Base-by-base conservation (phyloP, 306 rosid genomes). In the Castanea mollissima region DNA sequence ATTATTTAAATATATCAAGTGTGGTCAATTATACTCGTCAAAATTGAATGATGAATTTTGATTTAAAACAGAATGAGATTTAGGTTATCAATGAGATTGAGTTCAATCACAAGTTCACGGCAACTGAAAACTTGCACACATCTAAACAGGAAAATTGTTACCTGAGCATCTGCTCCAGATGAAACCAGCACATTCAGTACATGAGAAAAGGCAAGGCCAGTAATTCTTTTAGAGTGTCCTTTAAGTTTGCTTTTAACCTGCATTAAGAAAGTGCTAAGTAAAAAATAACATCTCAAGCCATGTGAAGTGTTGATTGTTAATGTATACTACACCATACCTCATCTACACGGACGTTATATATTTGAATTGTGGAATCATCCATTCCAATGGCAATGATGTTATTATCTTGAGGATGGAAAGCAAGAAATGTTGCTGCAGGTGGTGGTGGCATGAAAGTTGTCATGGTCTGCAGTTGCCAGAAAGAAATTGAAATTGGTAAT, bases 101-200 rank as follows among this genome's bases (percentile, higher is more conserved):
- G 19, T 27, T 63, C 38, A 63, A 35, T 68, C 72, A 68, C 23
- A 35, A 35, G 12, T 35, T n/a, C 29, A 35, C 72, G 12, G 16
- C 54, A 68, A 35, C 19, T 38, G 3, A 74, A 38, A 27, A 21
- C 60, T 62, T 49, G 44, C 55, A 76, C 54, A 52, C 19, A 55
- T 38, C 54, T 65, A 73, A 56, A 51, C 5, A 6, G 11, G 56
- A 64, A 74, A 74, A 76, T 29, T 46, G 81, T 75, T 68, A 94
- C 99, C 99, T 94, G 99, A 76, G 97, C 92, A 83, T 94, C 99
- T 13, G 99, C 97, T 85, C 99, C 99, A 8, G 99, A 90, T 81
- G 99, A 94, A 84, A 94, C 92, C 76, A 94, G 88, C 71, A 90
- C 91, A 70, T 88, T 94, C 80, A 94, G 75, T n/a, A 87, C 88